Conservation (phyloP, 768 basidiomycete species). For the Suillus luteus region DNA sequence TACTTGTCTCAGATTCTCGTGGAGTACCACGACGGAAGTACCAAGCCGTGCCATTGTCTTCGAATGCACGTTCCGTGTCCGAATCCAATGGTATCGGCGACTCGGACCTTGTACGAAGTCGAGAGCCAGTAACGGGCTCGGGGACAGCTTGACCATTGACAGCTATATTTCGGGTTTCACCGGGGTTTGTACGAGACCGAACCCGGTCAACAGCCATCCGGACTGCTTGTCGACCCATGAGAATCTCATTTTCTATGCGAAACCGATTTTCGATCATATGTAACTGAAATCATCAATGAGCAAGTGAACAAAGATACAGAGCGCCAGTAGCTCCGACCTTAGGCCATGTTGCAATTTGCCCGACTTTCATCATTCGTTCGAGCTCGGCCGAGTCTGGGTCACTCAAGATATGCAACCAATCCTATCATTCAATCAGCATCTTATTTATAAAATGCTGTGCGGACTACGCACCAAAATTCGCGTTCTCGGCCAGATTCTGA, state of each 20-base stretch:
- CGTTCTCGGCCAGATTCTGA: constrained; percentile 84
- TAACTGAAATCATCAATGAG: constrained; percentile 47
- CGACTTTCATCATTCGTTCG: constrained; percentile 83
- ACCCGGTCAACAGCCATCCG: constrained; percentile 54
- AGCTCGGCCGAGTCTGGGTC: constrained; percentile 84
- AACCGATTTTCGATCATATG: constrained; percentile 95
- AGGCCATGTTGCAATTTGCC: constrained; percentile 94
- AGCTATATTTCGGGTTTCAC: constrained; percentile 25
- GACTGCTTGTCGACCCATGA: constrained; percentile 72
- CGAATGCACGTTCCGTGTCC: constrained; percentile 74
- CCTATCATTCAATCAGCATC: constrained; percentile 41
- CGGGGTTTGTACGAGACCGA: constrained; percentile 22
- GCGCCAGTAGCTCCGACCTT: constrained; percentile 54
- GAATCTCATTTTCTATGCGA: constrained; percentile 80
- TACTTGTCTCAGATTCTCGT: constrained; percentile 36
- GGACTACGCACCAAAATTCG: constrained; percentile 58
- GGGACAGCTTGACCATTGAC: constrained; percentile 26
- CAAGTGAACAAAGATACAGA: background rate
- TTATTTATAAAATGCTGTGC: constrained; percentile 8
- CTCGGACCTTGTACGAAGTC: constrained; percentile 33
- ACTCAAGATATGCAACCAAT: constrained; percentile 81
- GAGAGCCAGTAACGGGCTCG: constrained; percentile 27
- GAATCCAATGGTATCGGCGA: constrained; percentile 73
- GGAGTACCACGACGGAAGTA: constrained; percentile 50
- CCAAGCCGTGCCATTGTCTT: constrained; percentile 50